These are phyloP conservation scores for Knoxdaviesia capensis DNA, from an alignment of 2,329 filamentous ascomycete genomes.

Conservation along the genomic window DNA sequence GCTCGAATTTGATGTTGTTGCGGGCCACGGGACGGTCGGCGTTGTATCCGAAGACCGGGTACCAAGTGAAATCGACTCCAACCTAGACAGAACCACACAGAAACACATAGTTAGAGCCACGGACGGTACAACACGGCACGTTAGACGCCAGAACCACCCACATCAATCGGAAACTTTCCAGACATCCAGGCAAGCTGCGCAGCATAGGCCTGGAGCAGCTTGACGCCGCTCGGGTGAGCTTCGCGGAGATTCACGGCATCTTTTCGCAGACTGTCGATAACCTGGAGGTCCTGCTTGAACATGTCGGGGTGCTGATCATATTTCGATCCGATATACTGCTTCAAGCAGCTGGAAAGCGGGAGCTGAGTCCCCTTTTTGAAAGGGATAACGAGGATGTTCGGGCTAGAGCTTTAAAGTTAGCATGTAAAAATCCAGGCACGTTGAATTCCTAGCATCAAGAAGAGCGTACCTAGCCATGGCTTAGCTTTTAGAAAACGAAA, in stretches of 20 bases:
- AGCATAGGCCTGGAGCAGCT: slow-evolving; percentile 77
- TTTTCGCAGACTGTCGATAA: slow-evolving; percentile 63
- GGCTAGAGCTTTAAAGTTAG: slow-evolving; percentile 6
- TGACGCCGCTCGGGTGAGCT: slow-evolving; percentile 68
- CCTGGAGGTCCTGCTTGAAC: slow-evolving; percentile 71
- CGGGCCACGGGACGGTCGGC: slow-evolving; percentile 48
- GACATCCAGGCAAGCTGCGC: slow-evolving; percentile 85
- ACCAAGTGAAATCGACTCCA: slow-evolving; percentile 92
- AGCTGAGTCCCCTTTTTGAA: slow-evolving; percentile 73
- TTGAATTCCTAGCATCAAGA: too few relatives aligned
- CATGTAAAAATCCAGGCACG: too few relatives aligned
- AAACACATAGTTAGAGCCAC: background rate
- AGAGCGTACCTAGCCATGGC: too few relatives aligned
- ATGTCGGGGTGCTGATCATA: slow-evolving; percentile 98
- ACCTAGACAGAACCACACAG: slow-evolving; percentile 32
- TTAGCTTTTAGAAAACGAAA: too few relatives aligned
- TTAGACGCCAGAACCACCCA: slow-evolving; percentile 17
- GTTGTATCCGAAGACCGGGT: slow-evolving; percentile 81
- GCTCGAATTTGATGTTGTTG: slow-evolving; percentile 58
- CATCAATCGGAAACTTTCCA: slow-evolving; percentile 91
- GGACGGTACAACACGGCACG: background rate
- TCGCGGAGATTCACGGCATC: slow-evolving; percentile 83
- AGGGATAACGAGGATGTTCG: slow-evolving; percentile 56
- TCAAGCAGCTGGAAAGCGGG: slow-evolving; percentile 63
- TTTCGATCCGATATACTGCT: slow-evolving; percentile 89